These are phyloP conservation scores for Backusella tarrabulga DNA, from an alignment of 192 early-diverging fungal species.

Conservation along the genomic window DNA sequence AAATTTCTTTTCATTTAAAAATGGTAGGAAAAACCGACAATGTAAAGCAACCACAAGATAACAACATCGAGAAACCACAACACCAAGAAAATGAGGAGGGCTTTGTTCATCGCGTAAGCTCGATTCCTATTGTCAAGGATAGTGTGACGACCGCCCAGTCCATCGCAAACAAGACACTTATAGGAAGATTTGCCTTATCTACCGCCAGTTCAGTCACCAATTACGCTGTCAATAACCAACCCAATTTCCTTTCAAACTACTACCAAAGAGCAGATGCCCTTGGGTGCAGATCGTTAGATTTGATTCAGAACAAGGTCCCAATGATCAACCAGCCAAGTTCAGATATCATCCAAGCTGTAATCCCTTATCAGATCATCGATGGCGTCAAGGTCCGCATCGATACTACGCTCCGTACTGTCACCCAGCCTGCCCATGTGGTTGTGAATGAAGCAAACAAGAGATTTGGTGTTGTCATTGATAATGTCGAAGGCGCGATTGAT, in stretches of 20 bases:
- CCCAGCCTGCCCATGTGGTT: slow-evolving; percentile 46
- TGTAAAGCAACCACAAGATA: not conserved
- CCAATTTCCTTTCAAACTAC: slow-evolving; percentile 18
- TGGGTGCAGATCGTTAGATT: slow-evolving; percentile 60
- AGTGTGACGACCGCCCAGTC: slow-evolving; percentile 24
- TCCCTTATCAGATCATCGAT: slow-evolving; percentile 51
- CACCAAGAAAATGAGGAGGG: not conserved
- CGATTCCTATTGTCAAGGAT: slow-evolving; percentile 35
- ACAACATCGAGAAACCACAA: not conserved
- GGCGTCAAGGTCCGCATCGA: slow-evolving; percentile 25
- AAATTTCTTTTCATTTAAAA: not conserved
- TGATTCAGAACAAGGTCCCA: slow-evolving; percentile 60
- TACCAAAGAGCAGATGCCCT: slow-evolving; percentile 52
- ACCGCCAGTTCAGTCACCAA: slow-evolving; percentile 23
- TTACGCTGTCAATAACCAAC: slow-evolving; percentile 14
- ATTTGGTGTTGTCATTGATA: slow-evolving; percentile 46
- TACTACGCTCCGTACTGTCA: slow-evolving; percentile 13
- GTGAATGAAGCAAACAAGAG: slow-evolving; percentile 39
- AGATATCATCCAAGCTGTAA: slow-evolving; percentile 59
- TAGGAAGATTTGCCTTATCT: slow-evolving; percentile 34
- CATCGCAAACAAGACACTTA: slow-evolving; percentile 20
- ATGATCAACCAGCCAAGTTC: slow-evolving; percentile 59
- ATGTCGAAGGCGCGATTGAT: slow-evolving; percentile 45
- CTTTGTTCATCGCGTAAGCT: slow-evolving; percentile 35
- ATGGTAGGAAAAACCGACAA: slow-evolving; percentile 13